A percentile compares a stretch with the other conserved stretches of the same genome.
These are phyloP conservation scores for Trametes cinnabarina DNA, from an alignment of 768 basidiomycete species.

Conservation along the genomic window DNA sequence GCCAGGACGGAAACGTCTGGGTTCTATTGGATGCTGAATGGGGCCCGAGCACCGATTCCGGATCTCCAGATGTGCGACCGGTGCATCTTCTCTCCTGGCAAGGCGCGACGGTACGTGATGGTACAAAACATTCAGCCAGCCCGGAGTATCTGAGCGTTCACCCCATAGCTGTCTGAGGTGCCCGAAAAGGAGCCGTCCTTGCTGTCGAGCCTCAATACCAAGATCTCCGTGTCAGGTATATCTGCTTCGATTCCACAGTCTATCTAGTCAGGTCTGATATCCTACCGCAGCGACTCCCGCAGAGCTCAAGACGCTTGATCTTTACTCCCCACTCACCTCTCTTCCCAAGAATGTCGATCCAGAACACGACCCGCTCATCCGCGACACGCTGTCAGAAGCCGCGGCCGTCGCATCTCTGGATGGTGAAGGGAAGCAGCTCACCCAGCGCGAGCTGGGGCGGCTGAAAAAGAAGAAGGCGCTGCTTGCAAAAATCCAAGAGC, in stretches of 20 bases:
- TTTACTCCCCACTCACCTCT: constrained; percentile 55
- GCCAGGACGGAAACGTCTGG: constrained; percentile 40
- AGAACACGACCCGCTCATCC: constrained; percentile 42
- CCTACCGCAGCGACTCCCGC: constrained; percentile 42
- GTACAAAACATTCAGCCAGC: background rate
- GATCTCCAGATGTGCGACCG: background rate
- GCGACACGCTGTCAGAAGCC: constrained; percentile 26
- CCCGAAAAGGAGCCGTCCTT: constrained; percentile 31
- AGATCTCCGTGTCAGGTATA: constrained; percentile 46
- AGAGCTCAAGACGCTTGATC: constrained; percentile 52
- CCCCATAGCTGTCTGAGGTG: constrained; percentile 42
- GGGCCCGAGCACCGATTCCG: constrained; percentile 6
- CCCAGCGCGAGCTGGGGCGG: constrained; percentile 47
- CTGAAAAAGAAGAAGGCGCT: constrained; percentile 52
- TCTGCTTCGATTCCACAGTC: background rate
- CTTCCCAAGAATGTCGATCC: constrained; percentile 59
- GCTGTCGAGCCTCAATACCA: constrained; percentile 45
- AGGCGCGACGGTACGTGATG: constrained; percentile 39
- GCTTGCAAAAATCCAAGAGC: constrained; percentile 28
- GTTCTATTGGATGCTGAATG: constrained; percentile 51
- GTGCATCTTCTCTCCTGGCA: constrained; percentile 31
- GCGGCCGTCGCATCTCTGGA: constrained; percentile 4
- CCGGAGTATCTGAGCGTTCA: no score
- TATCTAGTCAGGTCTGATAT: background rate
- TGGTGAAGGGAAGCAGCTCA: constrained; percentile 32